Conservation (phyloP, 345 rosid species). For the Murraya koenigii region DNA sequence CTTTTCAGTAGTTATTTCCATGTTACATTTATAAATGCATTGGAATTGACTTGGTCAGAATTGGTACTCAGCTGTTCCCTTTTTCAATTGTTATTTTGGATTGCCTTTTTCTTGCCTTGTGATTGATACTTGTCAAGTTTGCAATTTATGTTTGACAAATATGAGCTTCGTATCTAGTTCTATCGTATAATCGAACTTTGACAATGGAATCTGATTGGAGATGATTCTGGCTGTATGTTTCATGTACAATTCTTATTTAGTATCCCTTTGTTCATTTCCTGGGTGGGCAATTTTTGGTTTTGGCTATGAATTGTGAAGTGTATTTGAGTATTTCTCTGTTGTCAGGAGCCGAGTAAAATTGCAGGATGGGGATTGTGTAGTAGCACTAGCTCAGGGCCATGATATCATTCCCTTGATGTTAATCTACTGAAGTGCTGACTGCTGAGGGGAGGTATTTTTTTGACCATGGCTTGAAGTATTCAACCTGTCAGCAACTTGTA, state of each 20-base stretch:
- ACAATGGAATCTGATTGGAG: background rate
- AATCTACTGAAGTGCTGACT: background rate
- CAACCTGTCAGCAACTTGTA: background rate
- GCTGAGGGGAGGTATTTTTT: background rate
- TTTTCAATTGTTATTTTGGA: background rate
- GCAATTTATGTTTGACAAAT: background rate
- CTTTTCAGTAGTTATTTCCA: constrained; percentile 5
- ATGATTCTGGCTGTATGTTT: background rate
- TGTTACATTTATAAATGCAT: constrained; percentile 1
- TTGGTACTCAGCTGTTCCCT: background rate
- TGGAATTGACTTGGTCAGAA: constrained; percentile 11
- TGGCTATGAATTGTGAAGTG: background rate
- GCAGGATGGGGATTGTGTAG: background rate
- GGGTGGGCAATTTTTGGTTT: background rate
- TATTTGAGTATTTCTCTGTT: background rate
- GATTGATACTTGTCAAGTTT: constrained; percentile 4
- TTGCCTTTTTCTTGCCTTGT: background rate
- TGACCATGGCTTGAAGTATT: background rate
- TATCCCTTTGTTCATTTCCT: background rate
- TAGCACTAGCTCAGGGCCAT: background rate
- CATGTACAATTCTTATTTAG: background rate
- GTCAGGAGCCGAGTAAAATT: background rate
- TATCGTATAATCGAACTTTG: background rate
- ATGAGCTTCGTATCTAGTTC: background rate
- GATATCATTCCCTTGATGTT: background rate